These are phyloP conservation scores for Trifolium pratense DNA, from an alignment of 306 rosid genomes.

Conservation along the genomic window DNA sequence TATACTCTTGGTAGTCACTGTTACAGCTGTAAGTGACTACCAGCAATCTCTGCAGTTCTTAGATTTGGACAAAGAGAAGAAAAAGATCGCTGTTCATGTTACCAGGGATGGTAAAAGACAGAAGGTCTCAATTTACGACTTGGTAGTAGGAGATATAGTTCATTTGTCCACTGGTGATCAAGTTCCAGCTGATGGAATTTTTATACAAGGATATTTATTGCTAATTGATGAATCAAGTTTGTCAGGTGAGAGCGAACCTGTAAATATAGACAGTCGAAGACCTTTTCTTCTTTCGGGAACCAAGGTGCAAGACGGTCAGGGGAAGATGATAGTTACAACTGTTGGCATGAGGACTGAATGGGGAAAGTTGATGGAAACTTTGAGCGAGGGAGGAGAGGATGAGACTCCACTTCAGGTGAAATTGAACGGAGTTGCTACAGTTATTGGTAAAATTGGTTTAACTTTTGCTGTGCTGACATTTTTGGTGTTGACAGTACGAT, in stretches of 20 bases:
- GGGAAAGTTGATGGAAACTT: slow-evolving; percentile 95
- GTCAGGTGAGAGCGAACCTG: slow-evolving; percentile 95
- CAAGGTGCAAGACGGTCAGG: slow-evolving; percentile 92
- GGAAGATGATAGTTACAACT: slow-evolving; percentile 84
- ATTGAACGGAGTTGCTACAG: slow-evolving; percentile 88
- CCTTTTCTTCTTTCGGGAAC: slow-evolving; percentile 96
- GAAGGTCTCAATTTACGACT: slow-evolving; percentile 71
- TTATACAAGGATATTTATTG: slow-evolving; percentile 69
- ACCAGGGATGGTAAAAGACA: slow-evolving; percentile 72
- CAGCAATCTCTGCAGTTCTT: slow-evolving; percentile 85
- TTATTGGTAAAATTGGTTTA: slow-evolving; percentile 93
- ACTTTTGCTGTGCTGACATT: slow-evolving; percentile 79
- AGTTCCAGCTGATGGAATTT: slow-evolving; percentile 94
- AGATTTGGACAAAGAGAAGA: slow-evolving; percentile 84
- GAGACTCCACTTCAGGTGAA: slow-evolving; percentile 98
- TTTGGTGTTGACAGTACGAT: slow-evolving; percentile 66
- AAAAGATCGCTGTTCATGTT: slow-evolving; percentile 77
- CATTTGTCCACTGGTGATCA: slow-evolving; percentile 86
- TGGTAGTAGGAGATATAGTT: slow-evolving; percentile 89
- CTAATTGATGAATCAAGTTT: slow-evolving; percentile 86
- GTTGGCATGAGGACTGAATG: slow-evolving; percentile 98
- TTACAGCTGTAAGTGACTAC: slow-evolving; percentile 87
- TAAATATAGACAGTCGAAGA: slow-evolving; percentile 50
- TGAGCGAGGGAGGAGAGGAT: slow-evolving; percentile 89
- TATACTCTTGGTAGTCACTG: slow-evolving; percentile 76